Conservation (phyloP, 2,329 filamentous ascomycete species). For the Penicillium sp. region DNA sequence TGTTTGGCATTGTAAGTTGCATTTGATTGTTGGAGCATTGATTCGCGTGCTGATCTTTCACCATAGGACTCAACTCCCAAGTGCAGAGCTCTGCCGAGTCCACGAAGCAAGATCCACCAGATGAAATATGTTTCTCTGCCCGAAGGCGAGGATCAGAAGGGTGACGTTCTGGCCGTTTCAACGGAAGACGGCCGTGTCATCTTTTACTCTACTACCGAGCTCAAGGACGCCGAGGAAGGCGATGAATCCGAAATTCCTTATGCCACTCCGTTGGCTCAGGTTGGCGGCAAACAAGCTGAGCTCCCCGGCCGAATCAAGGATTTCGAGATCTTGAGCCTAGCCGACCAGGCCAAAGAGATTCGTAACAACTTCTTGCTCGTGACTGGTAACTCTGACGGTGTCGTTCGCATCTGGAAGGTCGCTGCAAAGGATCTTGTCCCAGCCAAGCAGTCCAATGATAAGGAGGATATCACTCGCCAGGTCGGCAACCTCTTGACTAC, state of each 20-base stretch:
- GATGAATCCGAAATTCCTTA: conserved; percentile 59
- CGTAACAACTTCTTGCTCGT: conserved; percentile 57
- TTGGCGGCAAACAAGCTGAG: conserved; percentile 71
- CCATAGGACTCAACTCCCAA: conserved; percentile 69
- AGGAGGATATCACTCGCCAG: conserved; percentile 33
- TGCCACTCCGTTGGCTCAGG: conserved; percentile 62
- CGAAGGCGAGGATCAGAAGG: conserved; percentile 38
- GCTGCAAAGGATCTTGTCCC: conserved; percentile 28
- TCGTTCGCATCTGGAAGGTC: conserved; percentile 74
- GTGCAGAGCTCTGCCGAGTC: conserved; percentile 67
- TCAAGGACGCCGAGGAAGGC: conserved; percentile 42
- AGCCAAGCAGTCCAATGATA: conserved; percentile 17
- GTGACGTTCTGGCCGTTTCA: conserved; percentile 68
- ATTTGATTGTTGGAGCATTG: background rate
- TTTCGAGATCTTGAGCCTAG: conserved; percentile 64
- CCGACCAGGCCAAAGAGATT: conserved; percentile 31
- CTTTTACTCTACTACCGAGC: conserved; percentile 69
- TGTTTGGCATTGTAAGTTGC: conserved; percentile 70
- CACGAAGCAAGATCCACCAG: conserved; percentile 78
- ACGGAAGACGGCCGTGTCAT: conserved; percentile 88
- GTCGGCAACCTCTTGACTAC: conserved; percentile 69
- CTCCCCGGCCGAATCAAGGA: conserved; percentile 80
- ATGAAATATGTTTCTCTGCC: conserved; percentile 64
- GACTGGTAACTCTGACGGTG: conserved; percentile 80
- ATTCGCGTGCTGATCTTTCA: conserved; percentile 15